Conservation (phyloP, 2,329 filamentous ascomycete species). For the Ilyonectria destructans region DNA sequence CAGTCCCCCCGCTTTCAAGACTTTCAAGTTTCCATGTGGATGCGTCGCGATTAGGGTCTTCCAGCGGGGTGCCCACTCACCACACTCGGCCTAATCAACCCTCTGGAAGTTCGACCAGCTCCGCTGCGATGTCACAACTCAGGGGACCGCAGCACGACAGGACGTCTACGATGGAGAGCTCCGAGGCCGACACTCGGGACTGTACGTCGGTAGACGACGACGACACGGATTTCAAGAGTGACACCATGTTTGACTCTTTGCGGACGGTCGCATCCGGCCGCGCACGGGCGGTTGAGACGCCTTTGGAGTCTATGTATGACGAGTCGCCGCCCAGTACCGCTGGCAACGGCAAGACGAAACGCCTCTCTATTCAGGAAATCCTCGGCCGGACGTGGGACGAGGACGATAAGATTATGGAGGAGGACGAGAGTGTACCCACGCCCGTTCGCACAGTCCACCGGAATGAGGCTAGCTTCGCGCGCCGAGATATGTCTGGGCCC, state of each 20-base stretch:
- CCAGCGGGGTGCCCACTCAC: conserved; percentile 56
- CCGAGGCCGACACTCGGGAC: conserved; percentile 77
- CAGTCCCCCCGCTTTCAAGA: conserved; percentile 69
- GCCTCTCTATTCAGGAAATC: conserved; percentile 73
- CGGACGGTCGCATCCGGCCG: conserved; percentile 80
- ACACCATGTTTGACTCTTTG: conserved; percentile 84
- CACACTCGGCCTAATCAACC: conserved; percentile 60
- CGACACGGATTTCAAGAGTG: conserved; percentile 84
- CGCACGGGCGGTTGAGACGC: conserved; percentile 77
- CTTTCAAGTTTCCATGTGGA: conserved; percentile 72
- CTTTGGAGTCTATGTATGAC: conserved; percentile 86
- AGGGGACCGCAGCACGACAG: conserved; percentile 53
- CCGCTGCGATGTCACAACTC: conserved; percentile 60
- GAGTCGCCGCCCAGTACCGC: conserved; percentile 79
- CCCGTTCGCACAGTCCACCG: conserved; percentile 62
- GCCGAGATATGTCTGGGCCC: conserved; percentile 38
- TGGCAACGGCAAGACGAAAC: conserved; percentile 68
- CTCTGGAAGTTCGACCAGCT: conserved; percentile 61
- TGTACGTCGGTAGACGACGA: conserved; percentile 81
- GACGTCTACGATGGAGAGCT: conserved; percentile 77
- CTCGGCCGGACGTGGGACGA: conserved; percentile 70
- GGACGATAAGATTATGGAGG: conserved; percentile 73
- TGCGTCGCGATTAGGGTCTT: conserved; percentile 63
- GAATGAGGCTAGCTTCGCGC: conserved; percentile 39
- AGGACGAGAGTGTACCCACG: conserved; percentile 72